phyloP scores from a whole-genome alignment of 1,139 yeast species.

The Pichia sp. region DNA sequence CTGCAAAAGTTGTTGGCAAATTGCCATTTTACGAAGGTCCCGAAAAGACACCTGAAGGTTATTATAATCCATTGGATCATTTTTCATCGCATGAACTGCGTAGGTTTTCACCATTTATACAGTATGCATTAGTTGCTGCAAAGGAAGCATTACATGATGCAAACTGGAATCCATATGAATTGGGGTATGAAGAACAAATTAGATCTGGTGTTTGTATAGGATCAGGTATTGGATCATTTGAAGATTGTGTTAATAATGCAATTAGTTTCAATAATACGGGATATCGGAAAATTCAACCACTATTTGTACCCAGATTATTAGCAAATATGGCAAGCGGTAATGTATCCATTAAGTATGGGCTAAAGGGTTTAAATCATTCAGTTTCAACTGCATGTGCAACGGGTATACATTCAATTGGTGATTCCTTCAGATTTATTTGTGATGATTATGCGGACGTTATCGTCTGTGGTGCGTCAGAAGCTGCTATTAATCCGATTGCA shows the following conservation, averaged over 20 bases:
- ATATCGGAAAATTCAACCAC: constrained; percentile 70
- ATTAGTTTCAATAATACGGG: constrained; percentile 45
- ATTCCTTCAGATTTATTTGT: constrained; percentile 73
- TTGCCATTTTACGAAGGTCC: constrained; percentile 52
- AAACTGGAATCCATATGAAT: constrained; percentile 37
- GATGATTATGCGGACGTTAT: constrained; percentile 80
- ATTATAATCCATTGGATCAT: constrained; percentile 30
- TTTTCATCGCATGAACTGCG: constrained; percentile 42
- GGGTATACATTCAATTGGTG: constrained; percentile 91
- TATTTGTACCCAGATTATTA: constrained; percentile 76
- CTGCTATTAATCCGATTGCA: constrained; percentile 79
- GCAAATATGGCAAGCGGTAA: constrained; percentile 96
- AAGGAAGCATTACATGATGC: constrained; percentile 72
- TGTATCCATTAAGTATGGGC: constrained; percentile 67
- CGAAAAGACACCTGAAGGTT: not conserved
- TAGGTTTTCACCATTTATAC: constrained; percentile 65
- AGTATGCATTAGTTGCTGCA: constrained; percentile 73
- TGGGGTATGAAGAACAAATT: constrained; percentile 31
- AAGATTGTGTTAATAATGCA: constrained; percentile 61
- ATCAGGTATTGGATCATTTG: constrained; percentile 87
- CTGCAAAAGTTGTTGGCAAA: constrained; percentile 69
- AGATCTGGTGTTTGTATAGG: constrained; percentile 78
- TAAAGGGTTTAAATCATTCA: constrained; percentile 82
- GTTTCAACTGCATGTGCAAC: constrained; percentile 97
- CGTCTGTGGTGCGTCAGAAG: constrained; percentile 91